Evolutionary conservation across 805 yeast species (phyloP).

Genomic region (Myxozyma kluyveri): DNA sequence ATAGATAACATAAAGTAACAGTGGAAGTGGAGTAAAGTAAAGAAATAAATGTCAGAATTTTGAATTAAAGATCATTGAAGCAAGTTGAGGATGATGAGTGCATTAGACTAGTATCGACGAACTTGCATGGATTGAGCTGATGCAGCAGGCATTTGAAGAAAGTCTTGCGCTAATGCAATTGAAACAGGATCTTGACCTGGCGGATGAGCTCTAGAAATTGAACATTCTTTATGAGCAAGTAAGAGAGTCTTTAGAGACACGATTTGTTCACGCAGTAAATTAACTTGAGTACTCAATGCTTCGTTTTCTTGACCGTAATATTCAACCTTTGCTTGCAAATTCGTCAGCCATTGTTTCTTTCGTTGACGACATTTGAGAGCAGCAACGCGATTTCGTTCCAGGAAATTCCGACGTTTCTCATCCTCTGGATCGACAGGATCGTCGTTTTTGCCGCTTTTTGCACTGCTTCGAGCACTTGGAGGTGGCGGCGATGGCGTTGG

Average conservation of each 20-base stretch:
- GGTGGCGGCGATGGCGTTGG: constrained; percentile 4
- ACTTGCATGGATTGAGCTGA: neutral
- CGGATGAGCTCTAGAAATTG: constrained; percentile 29
- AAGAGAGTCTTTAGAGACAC: constrained; percentile 49
- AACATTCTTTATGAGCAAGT: constrained; percentile 50
- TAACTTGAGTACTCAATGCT: constrained; percentile 57
- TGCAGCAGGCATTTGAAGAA: neutral
- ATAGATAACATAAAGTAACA: too few relatives aligned
- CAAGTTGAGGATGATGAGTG: too few relatives aligned
- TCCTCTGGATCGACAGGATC: constrained; percentile 49
- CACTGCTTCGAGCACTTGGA: neutral
- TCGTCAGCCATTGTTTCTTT: constrained; percentile 81
- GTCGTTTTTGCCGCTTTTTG: constrained; percentile 5
- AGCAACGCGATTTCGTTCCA: constrained; percentile 91
- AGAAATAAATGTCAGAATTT: too few relatives aligned
- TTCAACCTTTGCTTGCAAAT: constrained; percentile 75
- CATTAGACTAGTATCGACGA: too few relatives aligned
- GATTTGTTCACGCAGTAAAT: constrained; percentile 59
- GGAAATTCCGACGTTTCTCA: constrained; percentile 68
- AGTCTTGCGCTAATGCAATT: constrained; percentile 26
- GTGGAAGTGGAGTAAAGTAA: too few relatives aligned
- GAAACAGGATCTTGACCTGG: constrained; percentile 28
- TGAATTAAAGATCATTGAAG: too few relatives aligned
- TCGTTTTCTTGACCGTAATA: constrained; percentile 70
- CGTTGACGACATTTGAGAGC: constrained; percentile 94